phyloP scores from a whole-genome alignment of 192 early-diverging fungal species.

The Glomus cerebriforme region DNA sequence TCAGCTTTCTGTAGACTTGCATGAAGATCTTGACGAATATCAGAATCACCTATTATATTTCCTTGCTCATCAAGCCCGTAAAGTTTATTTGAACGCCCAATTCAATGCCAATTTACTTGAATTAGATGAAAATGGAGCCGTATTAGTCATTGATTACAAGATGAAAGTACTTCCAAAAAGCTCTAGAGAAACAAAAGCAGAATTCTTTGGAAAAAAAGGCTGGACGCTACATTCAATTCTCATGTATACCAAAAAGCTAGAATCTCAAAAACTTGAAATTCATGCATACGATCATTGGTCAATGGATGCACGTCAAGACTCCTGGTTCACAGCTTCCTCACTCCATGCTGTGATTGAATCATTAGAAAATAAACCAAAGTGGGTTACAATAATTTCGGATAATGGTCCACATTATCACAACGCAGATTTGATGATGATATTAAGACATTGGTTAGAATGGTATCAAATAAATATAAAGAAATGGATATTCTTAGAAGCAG shows the following conservation, averaged over 20 bases:
- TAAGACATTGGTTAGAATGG: background rate
- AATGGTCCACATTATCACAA: slow-evolving; percentile 11
- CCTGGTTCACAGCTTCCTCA: slow-evolving; percentile 1
- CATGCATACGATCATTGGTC: background rate
- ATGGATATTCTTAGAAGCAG: slow-evolving; percentile 2
- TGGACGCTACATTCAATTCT: background rate
- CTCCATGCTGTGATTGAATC: background rate
- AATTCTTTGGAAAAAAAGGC: background rate
- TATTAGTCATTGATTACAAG: slow-evolving; percentile 1
- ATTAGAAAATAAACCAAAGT: background rate
- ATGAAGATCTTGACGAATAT: background rate
- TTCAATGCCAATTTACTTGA: background rate
- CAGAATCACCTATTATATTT: background rate
- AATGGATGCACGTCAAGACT: background rate
- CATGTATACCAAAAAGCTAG: background rate
- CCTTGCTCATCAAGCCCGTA: background rate
- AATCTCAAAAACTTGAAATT: background rate
- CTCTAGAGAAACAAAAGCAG: background rate
- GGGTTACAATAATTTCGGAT: slow-evolving; percentile 3
- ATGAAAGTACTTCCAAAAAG: slow-evolving; percentile 4
- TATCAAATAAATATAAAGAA: background rate
- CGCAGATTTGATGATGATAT: slow-evolving; percentile 9
- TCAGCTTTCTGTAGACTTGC: background rate
- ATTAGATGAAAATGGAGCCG: background rate
- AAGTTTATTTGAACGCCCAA: background rate